Evolutionary conservation across 805 yeast species (phyloP).

Genomic region (Nakazawaea peltata): DNA sequence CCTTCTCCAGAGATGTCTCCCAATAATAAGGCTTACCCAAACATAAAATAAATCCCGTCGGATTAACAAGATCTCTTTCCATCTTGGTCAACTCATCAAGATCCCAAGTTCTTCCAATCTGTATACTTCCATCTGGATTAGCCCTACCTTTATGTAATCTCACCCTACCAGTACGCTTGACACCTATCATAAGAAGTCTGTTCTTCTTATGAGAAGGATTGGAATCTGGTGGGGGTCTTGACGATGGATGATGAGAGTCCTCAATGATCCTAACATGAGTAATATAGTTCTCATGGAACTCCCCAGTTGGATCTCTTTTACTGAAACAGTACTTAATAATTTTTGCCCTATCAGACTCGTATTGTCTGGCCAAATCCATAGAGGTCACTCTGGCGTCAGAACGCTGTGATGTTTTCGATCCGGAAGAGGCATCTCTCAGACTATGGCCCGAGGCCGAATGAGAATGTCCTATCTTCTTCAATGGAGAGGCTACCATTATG

Average conservation of each 20-base stretch:
- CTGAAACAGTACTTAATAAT: slow-evolving; percentile 44
- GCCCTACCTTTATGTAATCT: slow-evolving; percentile 81
- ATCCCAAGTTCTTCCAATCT: slow-evolving; percentile 91
- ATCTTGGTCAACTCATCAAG: slow-evolving; percentile 58
- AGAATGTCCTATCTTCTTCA: slow-evolving; percentile 7
- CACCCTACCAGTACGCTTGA: slow-evolving; percentile 58
- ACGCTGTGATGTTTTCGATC: slow-evolving; percentile 1
- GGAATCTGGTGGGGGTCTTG: slow-evolving; percentile 56
- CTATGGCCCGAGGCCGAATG: too few species aligned
- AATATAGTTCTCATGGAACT: slow-evolving; percentile 49
- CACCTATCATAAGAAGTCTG: slow-evolving; percentile 54
- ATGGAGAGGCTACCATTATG: slow-evolving; percentile 7
- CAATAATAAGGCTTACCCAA: slow-evolving; percentile 81
- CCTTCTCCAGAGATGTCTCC: slow-evolving; percentile 56
- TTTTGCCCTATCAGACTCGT: slow-evolving; percentile 43
- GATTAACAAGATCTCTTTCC: slow-evolving; percentile 43
- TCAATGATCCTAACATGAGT: slow-evolving; percentile 74
- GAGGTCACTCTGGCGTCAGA: slow-evolving; percentile 14
- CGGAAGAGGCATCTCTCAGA: slow-evolving; percentile 1
- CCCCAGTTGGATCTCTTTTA: slow-evolving; percentile 32
- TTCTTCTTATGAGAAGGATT: slow-evolving; percentile 44
- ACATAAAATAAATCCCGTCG: slow-evolving; percentile 48
- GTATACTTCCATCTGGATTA: slow-evolving; percentile 64
- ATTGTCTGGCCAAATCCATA: slow-evolving; percentile 43
- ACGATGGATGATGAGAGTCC: slow-evolving; percentile 60